Base-by-base conservation (phyloP, 345 rosid species). In the Alliaria petiolata region DNA sequence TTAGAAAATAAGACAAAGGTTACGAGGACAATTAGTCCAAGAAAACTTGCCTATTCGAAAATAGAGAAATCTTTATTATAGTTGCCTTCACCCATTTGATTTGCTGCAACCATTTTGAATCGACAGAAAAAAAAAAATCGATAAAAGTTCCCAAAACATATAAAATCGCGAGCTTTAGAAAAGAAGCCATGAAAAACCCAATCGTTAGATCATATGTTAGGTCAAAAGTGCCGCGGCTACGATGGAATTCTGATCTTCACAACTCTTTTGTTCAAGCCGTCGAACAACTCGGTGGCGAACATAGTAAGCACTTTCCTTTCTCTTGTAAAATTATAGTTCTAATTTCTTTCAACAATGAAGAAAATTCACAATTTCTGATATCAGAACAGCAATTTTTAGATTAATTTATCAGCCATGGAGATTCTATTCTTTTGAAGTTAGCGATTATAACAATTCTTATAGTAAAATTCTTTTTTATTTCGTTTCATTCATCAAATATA, bases 231-330 rank as follows among this genome's bases (percentile, higher is more conserved):
- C 92, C 96, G 0, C 71, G 97, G 69, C 85, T 89, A 62, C 83
- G 89, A 17, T 91, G 97, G 97, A 82, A 85, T 13, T 85, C 86
- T 0, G 97, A 89, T 78, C 97, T 91, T 62, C 97, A 91, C 79
- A 85, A 82, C 61, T 80, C 86, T 45, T 91, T 91, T 64, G 65
- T 86, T 65, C 86, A 79, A 52, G 96, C 93, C 3, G 84, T 91
- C 25, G 87, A 87, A 60, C 84, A 82, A 75, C 91, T 91, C 3
- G 97, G 97, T 8, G 97, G 97, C 14, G 91, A 86, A 75, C 81
- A 84, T 1, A 82, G 97, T 87, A 68, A 83, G 87, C 73, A 20
- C n/a, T 14, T 52, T 56, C 0, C 14, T 53, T 57, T 58, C 6
- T 47, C 15, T 17, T 59, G 4, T 36, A 9, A 73, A 26, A 26